Evolutionary conservation across 345 rosid species (phyloP).

Genomic region (Bruguiera parviflora): DNA sequence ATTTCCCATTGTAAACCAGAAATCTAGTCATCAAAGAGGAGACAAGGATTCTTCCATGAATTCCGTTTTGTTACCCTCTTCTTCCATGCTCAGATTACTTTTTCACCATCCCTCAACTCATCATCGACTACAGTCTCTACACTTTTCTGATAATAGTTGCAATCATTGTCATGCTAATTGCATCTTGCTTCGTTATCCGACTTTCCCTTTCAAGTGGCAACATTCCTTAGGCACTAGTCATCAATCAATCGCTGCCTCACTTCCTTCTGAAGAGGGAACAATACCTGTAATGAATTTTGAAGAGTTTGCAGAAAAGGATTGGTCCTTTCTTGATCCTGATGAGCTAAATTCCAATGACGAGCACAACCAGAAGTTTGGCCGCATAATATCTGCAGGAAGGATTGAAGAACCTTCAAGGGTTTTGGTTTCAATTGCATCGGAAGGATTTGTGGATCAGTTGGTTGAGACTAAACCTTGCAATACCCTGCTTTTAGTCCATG

Average conservation of each 20-base stretch:
- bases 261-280: constrained; percentile 52
- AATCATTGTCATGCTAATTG: neutral
- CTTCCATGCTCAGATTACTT: constrained; percentile 20
- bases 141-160: neutral
- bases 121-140: constrained; percentile 3
- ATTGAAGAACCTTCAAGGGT: constrained; percentile 58
- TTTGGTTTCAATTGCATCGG: constrained; percentile 69
- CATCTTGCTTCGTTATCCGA: constrained; percentile 15
- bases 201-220: constrained; percentile 10
- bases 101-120: constrained; percentile 9
- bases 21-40: constrained; percentile 1
- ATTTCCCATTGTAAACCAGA: constrained; percentile 2
- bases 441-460: constrained; percentile 59
- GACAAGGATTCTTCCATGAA: constrained; percentile 29
- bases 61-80: constrained; percentile 28
- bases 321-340: constrained; percentile 81
- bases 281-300: constrained; percentile 41
- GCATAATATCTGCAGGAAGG: constrained; percentile 62
- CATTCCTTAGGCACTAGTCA: constrained; percentile 20
- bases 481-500: constrained; percentile 72
- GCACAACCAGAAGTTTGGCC: constrained; percentile 39
- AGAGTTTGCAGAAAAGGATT: constrained; percentile 76
- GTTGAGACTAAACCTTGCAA: constrained; percentile 49
- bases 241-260: constrained; percentile 19
- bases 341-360: constrained; percentile 40